Base-by-base conservation (phyloP, 768 basidiomycete species). In the Trametes cingulata region DNA sequence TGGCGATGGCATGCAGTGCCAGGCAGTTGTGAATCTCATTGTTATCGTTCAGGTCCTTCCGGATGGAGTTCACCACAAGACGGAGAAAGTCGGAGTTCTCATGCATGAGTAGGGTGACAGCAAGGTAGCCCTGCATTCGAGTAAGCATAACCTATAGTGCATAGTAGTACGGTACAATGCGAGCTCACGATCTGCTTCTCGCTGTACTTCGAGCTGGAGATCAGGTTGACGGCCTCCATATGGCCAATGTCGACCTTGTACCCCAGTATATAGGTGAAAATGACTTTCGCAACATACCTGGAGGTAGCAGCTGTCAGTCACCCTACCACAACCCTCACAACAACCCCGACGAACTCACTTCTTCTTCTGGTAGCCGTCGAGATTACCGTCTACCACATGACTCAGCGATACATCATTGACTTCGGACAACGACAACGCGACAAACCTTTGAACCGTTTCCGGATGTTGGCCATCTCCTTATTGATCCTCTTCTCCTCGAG, bases 401-500 rank as follows among this genome's bases (percentile, higher is more conserved):
- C 29, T 56, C 0, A 55, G 56, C 39, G 41, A 8, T 27, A 40
- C 12, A 48, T 25, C 20, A 54, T 61, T 27, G 35, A 40, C n/a
- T 43, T 63, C 52, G 62, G 52, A 45, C 19, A 6, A 48, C 8
- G 52, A 45, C 19, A 6, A 48, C 8, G 12, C 15, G 22, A 56
- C 70, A 52, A 48, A 91, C 95, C 93, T 82, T 98, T 98, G 81
- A 99, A 98, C 75, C 96, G 94, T 81, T 97, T 96, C 61, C 97
- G 82, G 63, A 99, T 99, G 69, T 99, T 98, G 0, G 97, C 97
- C 97, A 99, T 98, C 77, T 99, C 97, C 75, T 98, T 95, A 78
- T 99, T 99, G 67, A 99, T 97, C 56, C 97, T 81, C 77, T 98
- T 98, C 82, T 98, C 96, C 72, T 99, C 97, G 52, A 98, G 77